These are phyloP conservation scores for Rhodamnia argentea DNA, from an alignment of 345 rosid genomes.

Conservation along the genomic window DNA sequence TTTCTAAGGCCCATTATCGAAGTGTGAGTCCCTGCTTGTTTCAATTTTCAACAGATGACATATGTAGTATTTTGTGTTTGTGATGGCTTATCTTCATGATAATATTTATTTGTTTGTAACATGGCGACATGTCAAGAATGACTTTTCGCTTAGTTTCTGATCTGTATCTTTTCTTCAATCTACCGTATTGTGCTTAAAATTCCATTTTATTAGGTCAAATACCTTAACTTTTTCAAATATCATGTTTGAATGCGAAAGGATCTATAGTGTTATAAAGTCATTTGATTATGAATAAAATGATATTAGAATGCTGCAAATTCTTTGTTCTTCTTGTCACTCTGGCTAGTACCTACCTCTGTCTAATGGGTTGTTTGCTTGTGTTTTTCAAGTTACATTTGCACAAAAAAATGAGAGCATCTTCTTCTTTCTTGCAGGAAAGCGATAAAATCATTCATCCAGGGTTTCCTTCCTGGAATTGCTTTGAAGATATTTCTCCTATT, in stretches of 20 bases:
- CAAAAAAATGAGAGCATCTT: neutral
- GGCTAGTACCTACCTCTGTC: neutral
- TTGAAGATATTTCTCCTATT: conserved; percentile 81
- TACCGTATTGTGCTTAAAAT: neutral
- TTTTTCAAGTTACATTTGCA: neutral
- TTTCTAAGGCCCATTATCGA: conserved; percentile 72
- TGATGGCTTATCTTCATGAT: neutral
- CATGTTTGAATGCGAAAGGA: neutral
- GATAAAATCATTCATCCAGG: conserved; percentile 80
- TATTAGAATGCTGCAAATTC: neutral
- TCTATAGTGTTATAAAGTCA: neutral
- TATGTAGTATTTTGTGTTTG: neutral
- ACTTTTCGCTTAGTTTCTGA: neutral
- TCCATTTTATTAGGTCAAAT: neutral
- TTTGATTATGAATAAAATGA: neutral
- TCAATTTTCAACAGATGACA: neutral
- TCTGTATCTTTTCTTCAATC: neutral
- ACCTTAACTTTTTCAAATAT: neutral
- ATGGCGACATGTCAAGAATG: neutral
- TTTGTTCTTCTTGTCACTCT: neutral
- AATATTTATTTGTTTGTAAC: neutral
- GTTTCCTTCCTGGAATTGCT: conserved; percentile 94
- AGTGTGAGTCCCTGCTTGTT: conserved; percentile 34
- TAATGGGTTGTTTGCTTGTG: neutral
- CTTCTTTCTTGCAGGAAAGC: conserved; percentile 39